Evolutionary conservation across 2,329 filamentous ascomycete genomes (phyloP), one percentile per base, ranked within the genome.

Genomic region (Cryphonectria japonica): DNA sequence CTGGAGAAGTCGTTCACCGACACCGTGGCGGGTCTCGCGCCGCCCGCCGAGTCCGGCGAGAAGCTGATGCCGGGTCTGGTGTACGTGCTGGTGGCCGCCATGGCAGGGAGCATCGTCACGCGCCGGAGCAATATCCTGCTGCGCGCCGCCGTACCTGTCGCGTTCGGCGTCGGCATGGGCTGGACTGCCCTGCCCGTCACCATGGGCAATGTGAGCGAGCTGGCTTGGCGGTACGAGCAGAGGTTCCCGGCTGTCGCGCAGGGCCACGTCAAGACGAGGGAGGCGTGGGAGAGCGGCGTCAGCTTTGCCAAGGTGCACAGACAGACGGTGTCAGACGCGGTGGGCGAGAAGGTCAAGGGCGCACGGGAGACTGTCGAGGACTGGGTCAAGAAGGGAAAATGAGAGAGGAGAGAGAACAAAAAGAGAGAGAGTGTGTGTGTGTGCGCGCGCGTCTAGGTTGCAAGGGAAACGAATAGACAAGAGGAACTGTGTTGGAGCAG

Each of bases 141-240:
- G 68, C 91, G 96, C 75, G 90, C 91, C 68, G 85, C 91, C 1
- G 87, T 93, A 1, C 96, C 96, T 14, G 82, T 95, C 66, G 90
- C 91, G 29, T 89, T 98, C 60, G 96, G 95, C 75, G 84, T 97
- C 74, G 90, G 90, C 69, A 93, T 94, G 70, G 94, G 93, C 71
- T 96, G 94, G 89, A 86, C 90, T 73, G 90, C 97, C 54, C 83
- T 99, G 65, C 96, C 96, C 61, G 86, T 96, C 74, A 99, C 96
- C 59, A 97, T 94, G 88, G 85, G 89, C 80, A 99, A 99, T 82
- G 89, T 97, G 39, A 90, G 91, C 60, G 91, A 95, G 78, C 85
- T 98, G 79, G 84, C 92, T 62, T 99, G 96, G 96, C 90, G 89
- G 79, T 99, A 96, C 81, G 96, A 99, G 89, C 89, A 97, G 87